Evolutionary conservation across 352 stramenopile genomes (phyloP), one percentile per base, ranked within the genome.

Genomic region (Phytophthora fragariae): DNA sequence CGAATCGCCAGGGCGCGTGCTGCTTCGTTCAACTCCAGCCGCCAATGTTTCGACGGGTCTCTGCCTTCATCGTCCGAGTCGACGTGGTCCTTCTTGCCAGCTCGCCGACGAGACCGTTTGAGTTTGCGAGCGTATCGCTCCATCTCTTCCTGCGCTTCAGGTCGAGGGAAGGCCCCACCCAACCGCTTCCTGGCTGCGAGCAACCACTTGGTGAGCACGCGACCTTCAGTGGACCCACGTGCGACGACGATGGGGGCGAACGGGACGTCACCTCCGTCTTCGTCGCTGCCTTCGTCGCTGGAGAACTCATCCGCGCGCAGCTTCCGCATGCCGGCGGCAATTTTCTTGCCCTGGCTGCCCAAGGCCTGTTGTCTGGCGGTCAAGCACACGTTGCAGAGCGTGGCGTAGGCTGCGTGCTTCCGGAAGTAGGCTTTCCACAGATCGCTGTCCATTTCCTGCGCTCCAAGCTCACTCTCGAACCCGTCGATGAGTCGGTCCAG

Each of bases 341-440:
- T 46, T 50, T 73, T 73, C 5, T 67, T 70, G 1, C 69, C 69
- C 44, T 64, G 47, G 14, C 70, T 73, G 2, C 54, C 65, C 12
- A 73, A 49, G 4, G 60, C 70, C 35, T 70, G 70, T n/a, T 78
- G 60, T 47, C 50, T 75, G 6, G 63, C 47, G 17, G 83, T 86
- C 31, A 95, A 70, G 69, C 97, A 99, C 53, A 97, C 86, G 64
- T 98, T 98, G 82, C 97, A 99, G 21, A 97, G 87, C 46, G 97
- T 99, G 58, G 97, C 87, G 76, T 95, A 99, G 55, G 80, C 81
- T 12, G 96, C 97, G 65, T 98, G 90, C 73, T 97, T 95, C 67
- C 95, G 87, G 76, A 99, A 99, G 83, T 97, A 99, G 21, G 97
- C 95, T 83, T 98, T 98, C 97, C 97, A 99, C 5, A 99, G 80